Conservation (phyloP, 805 yeast species). For the Candida orba region DNA sequence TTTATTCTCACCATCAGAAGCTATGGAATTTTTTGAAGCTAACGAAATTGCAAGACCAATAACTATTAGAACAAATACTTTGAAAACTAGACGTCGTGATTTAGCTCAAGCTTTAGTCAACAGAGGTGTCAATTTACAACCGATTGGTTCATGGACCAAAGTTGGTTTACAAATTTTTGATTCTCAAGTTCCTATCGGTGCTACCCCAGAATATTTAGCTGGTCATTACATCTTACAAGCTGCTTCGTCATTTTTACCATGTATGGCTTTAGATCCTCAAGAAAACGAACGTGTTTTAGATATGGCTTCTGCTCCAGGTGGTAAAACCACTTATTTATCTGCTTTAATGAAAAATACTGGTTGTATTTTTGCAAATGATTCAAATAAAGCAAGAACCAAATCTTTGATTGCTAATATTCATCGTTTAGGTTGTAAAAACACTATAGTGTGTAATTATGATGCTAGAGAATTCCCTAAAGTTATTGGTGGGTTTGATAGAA, state of each 20-base stretch:
- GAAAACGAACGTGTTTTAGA: constrained; percentile 92
- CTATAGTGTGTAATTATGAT: constrained; percentile 95
- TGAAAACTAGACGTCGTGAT: constrained; percentile 91
- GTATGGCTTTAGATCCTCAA: constrained; percentile 96
- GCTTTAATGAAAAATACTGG: constrained; percentile 99
- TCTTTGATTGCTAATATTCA: constrained; percentile 95
- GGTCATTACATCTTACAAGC: constrained; percentile 98
- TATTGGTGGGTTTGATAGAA: constrained; percentile 96
- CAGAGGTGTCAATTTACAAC: constrained; percentile 95
- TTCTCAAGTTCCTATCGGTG: constrained; percentile 99
- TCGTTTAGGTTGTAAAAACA: constrained; percentile 92
- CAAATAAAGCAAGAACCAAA: constrained; percentile 93
- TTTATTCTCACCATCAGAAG: constrained; percentile 90
- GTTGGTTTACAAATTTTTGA: constrained; percentile 97
- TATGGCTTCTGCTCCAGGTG: constrained; percentile 99
- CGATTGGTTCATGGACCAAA: constrained; percentile 96
- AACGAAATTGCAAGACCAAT: constrained; percentile 95
- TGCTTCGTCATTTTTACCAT: constrained; percentile 96
- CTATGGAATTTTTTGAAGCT: constrained; percentile 97
- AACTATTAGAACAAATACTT: constrained; percentile 95
- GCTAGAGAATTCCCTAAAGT: constrained; percentile 98
- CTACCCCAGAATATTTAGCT: constrained; percentile 96
- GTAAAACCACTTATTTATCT: constrained; percentile 90
- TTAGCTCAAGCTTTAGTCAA: constrained; percentile 91
- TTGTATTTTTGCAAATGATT: constrained; percentile 93